Conservation (phyloP, 345 rosid genomes). For the Heritiera littoralis region DNA sequence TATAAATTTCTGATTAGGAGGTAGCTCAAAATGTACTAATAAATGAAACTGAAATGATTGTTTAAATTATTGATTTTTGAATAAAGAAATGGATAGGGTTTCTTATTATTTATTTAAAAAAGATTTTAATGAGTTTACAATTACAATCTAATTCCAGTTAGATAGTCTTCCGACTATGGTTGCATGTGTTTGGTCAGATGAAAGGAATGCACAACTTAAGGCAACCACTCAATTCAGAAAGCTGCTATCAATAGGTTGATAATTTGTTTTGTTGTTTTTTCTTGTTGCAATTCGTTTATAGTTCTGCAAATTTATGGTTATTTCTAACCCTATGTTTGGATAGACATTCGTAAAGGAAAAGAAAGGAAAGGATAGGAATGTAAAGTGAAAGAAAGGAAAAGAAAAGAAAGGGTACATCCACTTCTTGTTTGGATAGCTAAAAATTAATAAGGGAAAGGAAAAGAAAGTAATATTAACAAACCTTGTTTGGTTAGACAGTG, state of each 20-base stretch:
- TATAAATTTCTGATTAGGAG: background rate
- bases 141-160: constrained; percentile 40
- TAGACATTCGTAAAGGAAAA: no score
- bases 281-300: background rate
- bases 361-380: no score
- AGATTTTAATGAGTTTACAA: background rate
- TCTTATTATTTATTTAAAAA: background rate
- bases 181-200: constrained; percentile 62
- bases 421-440: no score
- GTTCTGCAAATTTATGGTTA: background rate
- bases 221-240: constrained; percentile 71
- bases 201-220: constrained; percentile 55
- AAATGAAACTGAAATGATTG: background rate
- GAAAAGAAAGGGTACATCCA: no score
- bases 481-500: no score
- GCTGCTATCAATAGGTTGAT: constrained; percentile 66
- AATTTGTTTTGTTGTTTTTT: background rate
- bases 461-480: no score
- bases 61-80: background rate
- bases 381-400: no score
- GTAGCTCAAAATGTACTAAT: background rate
- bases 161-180: constrained; percentile 66
- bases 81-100: background rate
- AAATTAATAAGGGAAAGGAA: no score
- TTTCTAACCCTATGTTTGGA: no score